phyloP scores from a whole-genome alignment of 371 early-diverging fungal genomes.

The Coemansia sp. region DNA sequence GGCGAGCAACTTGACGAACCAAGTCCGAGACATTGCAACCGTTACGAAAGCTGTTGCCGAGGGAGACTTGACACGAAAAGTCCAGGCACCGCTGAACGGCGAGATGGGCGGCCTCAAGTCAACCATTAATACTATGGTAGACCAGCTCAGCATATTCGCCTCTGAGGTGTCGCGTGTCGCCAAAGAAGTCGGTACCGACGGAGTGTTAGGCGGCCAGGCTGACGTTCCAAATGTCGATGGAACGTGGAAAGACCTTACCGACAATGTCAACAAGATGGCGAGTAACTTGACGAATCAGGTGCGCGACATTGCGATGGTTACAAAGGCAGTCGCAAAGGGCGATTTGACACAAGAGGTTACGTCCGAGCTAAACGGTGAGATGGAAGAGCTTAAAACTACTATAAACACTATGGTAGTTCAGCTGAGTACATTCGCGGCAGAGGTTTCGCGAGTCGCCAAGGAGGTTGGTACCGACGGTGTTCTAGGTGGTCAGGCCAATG shows the following conservation, averaged over 20 bases:
- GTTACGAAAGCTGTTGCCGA: conserved; percentile 56
- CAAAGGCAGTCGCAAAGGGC: conserved; percentile 57
- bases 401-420: conserved; percentile 62
- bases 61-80: conserved; percentile 61
- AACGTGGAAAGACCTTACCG: conserved; percentile 66
- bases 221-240: conserved; percentile 50
- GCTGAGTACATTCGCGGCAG: conserved; percentile 60
- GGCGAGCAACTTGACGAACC: conserved; percentile 59
- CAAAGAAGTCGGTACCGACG: conserved; percentile 54
- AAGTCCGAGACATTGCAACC: conserved; percentile 53
- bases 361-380: conserved; percentile 54
- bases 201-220: conserved; percentile 39
- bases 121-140: conserved; percentile 68
- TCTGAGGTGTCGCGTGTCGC: conserved; percentile 55
- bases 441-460: conserved; percentile 55
- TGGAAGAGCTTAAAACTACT: conserved; percentile 61
- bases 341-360: conserved; percentile 59
- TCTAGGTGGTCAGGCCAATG: conserved; percentile 63
- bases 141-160: conserved; percentile 57
- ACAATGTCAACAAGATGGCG: conserved; percentile 7
- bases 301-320: conserved; percentile 48
- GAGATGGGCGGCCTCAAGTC: conserved; percentile 65
- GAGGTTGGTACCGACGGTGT: conserved; percentile 52
- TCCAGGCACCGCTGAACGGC: conserved; percentile 63
- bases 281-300: conserved; percentile 7